These are phyloP conservation scores for Aspergillus incahuasiensis DNA, from an alignment of 495 filamentous ascomycete genomes.

Conservation along the genomic window DNA sequence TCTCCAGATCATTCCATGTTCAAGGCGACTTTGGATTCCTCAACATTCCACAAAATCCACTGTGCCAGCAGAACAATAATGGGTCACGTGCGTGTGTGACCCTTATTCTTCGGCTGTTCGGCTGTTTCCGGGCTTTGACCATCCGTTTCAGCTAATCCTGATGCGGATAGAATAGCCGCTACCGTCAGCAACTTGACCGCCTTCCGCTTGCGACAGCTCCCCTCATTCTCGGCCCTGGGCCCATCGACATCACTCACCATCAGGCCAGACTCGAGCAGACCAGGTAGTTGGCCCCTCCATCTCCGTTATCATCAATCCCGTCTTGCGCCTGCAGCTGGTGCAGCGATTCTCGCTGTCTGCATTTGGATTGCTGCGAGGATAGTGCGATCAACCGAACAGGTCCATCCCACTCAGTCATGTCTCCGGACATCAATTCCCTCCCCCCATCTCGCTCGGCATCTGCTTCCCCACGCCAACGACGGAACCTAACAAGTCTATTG, in stretches of 20 bases:
- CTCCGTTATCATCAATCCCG: neutral
- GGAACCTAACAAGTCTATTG: conserved; percentile 22
- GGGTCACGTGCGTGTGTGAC: conserved; percentile 4
- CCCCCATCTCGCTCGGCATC: conserved; percentile 57
- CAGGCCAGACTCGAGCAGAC: neutral
- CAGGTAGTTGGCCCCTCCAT: neutral
- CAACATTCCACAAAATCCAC: neutral
- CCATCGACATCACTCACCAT: neutral
- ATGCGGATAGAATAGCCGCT: neutral
- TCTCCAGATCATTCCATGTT: neutral
- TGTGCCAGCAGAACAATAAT: neutral
- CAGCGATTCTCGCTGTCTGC: neutral
- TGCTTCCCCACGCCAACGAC: conserved; percentile 32
- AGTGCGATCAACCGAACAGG: neutral
- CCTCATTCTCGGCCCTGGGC: neutral
- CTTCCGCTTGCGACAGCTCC: conserved; percentile 5
- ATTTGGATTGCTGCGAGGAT: neutral
- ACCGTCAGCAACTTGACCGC: neutral
- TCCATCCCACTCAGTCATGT: conserved; percentile 34
- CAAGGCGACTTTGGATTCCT: conserved; percentile 6
- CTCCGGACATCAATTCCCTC: conserved; percentile 73
- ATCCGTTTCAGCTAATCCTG: neutral
- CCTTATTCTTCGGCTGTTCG: neutral
- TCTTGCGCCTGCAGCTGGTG: neutral
- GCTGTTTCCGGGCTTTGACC: conserved; percentile 5